Evolutionary conservation across 2,329 filamentous ascomycete species (phyloP), one percentile per base, ranked within the genome.

Genomic region (Alternaria ethzedia): DNA sequence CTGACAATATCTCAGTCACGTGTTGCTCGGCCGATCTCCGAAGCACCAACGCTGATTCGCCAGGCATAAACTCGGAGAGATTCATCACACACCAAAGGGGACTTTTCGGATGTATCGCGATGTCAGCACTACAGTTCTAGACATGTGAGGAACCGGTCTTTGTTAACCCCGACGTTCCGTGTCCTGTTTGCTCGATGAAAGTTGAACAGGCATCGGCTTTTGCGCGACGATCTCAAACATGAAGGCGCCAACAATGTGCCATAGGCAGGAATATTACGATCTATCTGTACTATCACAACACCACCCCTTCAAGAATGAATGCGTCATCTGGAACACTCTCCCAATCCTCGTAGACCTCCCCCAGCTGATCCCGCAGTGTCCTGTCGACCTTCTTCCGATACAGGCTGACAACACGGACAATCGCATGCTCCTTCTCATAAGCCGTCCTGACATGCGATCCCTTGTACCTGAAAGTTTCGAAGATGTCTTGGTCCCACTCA

Each of bases 11-110:
- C 15, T 3, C n/a, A 15, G 25, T 51, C 45, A 47, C 25, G 32
- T 50, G 60, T 13, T 8, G 21, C 25, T 63, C 44, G 56, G 60
- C 60, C 56, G 60, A 63, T 13, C 25, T 28, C 36, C 23, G 41
- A 17, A 25, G 21, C 10, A 21, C 20, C 43, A 9, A 20, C 26
- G 26, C 32, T 55, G 50, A 59, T 59, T 59, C 55, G 43, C 23
- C 43, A 23, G 15, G 7, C 30, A 12, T 11, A 23, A 12, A 20
- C 2, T 15, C 11, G 17, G 23, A 23, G 9, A 36, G 15, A 12
- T 26, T 15, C 41, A 25, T 21, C 30, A 20, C 20, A 20, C 20
- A 45, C 51, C 41, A 15, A 30, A 45, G 28, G 13, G 41, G 30
- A 36, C 30, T n/a, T 46, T 46, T 10, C 36, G 54, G 46, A 47